phyloP scores from a whole-genome alignment of 1,139 yeast species.

The Geotrichum bryndzae region DNA sequence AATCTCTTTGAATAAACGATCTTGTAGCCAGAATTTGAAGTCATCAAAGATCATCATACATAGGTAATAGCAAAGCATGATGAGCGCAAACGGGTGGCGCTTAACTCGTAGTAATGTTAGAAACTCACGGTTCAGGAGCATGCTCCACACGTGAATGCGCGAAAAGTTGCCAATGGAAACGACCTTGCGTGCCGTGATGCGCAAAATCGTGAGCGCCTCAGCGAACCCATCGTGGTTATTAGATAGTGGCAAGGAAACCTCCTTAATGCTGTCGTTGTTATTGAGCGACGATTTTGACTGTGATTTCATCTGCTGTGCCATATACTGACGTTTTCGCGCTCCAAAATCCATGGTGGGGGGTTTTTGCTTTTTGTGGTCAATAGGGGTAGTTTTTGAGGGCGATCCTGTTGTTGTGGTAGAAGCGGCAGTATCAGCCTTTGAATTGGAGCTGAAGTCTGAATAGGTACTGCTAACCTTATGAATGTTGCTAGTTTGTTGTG shows the following conservation, averaged over 20 bases:
- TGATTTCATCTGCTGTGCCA: background rate
- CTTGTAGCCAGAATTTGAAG: slow-evolving; percentile 4
- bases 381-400: background rate
- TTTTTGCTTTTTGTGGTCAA: background rate
- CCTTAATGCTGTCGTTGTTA: background rate
- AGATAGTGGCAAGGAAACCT: background rate
- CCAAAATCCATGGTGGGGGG: background rate
- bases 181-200: slow-evolving; percentile 1
- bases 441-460: background rate
- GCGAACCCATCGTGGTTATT: background rate
- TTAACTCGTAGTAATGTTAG: background rate
- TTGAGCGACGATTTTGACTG: background rate
- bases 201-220: slow-evolving; percentile 6
- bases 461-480: background rate
- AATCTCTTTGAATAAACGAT: slow-evolving; percentile 4
- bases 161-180: background rate
- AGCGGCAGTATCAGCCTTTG: background rate
- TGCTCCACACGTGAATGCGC: slow-evolving; percentile 2
- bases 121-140: slow-evolving; percentile 6
- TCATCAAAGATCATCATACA: background rate
- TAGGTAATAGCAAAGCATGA: slow-evolving; percentile 1
- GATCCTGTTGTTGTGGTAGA: background rate
- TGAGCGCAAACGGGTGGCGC: slow-evolving; percentile 3
- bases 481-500: background rate
- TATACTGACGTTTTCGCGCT: background rate